phyloP scores from a whole-genome alignment of 768 basidiomycete genomes.

The Amanita phalloides region DNA sequence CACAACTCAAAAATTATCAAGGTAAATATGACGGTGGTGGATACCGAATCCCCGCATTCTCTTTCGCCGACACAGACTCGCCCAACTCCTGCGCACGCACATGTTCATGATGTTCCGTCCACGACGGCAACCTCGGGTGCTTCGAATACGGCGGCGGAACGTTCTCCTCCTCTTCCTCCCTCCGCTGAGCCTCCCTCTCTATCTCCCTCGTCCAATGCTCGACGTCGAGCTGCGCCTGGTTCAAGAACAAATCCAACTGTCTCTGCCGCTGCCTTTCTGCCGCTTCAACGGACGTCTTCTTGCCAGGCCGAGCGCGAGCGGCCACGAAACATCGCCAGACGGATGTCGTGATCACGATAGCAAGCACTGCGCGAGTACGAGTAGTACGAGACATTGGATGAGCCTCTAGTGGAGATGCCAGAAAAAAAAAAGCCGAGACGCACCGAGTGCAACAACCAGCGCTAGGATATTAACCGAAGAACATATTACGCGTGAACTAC shows the following conservation, averaged over 20 bases:
- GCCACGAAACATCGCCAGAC: neutral
- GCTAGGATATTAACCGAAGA: neutral
- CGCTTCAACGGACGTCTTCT: neutral
- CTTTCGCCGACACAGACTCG: neutral
- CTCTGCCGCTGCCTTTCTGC: neutral
- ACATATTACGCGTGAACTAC: neutral
- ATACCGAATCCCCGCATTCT: neutral
- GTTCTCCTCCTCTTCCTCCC: neutral
- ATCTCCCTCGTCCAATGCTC: neutral
- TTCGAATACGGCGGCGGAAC: conserved; percentile 1
- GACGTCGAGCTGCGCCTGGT: neutral
- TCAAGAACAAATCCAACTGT: neutral
- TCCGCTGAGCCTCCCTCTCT: neutral
- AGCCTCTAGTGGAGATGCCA: neutral
- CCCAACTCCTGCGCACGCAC: neutral
- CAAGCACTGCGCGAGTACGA: neutral
- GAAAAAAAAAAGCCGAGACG: neutral
- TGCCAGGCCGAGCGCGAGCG: neutral
- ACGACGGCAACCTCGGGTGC: neutral
- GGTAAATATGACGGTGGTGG: conserved; percentile 3
- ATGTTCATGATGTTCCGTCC: neutral
- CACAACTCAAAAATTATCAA: neutral
- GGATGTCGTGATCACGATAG: neutral
- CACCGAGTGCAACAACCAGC: neutral
- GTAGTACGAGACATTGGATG: neutral